Base-by-base conservation (phyloP, 108 stramenopile species). In the Nitzschia sp. region DNA sequence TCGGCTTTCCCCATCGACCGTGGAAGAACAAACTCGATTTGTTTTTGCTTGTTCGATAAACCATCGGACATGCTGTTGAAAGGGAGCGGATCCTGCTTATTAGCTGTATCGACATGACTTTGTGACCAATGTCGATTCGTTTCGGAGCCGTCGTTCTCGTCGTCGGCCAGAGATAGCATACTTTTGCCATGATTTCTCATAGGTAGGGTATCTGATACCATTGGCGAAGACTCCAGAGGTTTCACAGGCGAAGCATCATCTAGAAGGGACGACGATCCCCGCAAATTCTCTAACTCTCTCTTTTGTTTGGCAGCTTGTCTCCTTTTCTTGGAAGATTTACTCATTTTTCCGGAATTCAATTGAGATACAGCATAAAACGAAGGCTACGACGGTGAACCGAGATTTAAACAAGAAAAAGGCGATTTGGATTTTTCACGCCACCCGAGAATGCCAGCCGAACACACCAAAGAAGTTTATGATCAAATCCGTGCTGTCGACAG, bases 11-110 rank as follows among this genome's bases (percentile, higher is more conserved):
- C 76, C 2, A 21, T 42, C 6, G 63, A 64, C 33, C 64, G 42
- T 33, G 76, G 76, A 3, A 77, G 46, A 24, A 77, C 76, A 66
- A 77, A 77, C 24, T 70, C 76, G 24, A 77, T 42, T 32, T 62
- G 76, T 49, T 66, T 61, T 33, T 56, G 49, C 21, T 51, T 17
- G 21, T 4, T 51, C 13, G 49, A 51, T 19, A 51, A 51, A 21
- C 49, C n/a, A 8, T 51, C 49, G 49, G 49, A 23, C 11, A 9
- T 19, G 21, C 13, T 51, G n/a, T 9, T 8, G 6, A 42, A 42
- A 42, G 38, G 38, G 6, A 13, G 9, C 38, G 38, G 38, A 42
- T 42, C 38, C 38, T 42, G 38, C 38, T 42, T 42, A 42, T 42
- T 42, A 13, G 38, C 6, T 9, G 38, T 13, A 42, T 42, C 38